Base-by-base conservation (phyloP, 352 stramenopile genomes). In the Phytophthora multivora region DNA sequence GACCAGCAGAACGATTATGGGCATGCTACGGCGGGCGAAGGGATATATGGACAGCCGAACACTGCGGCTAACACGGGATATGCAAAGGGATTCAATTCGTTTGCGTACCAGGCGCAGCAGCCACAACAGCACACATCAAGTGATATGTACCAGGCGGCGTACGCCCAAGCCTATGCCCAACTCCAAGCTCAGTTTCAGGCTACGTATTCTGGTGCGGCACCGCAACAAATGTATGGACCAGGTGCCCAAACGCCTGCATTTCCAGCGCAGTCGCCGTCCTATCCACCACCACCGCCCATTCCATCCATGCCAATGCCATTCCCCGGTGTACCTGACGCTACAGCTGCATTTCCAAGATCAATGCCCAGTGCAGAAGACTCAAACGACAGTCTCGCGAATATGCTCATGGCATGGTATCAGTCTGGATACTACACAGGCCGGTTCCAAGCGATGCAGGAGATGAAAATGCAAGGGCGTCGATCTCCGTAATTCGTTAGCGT, bases 391-490 rank as follows among this genome's bases (percentile, higher is more conserved):
- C 59, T 95, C 16, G 75, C 86, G 6, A 92, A 89, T 31, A 36
- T 93, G 46, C 69, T 93, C 7, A 67, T 95, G 49, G 73, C 86
- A n/a, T 95, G 86, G 84, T 95, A 93, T 69, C 84, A 93, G 53
- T 92, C 82, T 15, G 86, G 83, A 47, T 95, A 93, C 62, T 91
- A 90, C 52, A 91, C 83, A 1, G 84, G 84, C 5, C 75, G 84
- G 40, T 93, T 86, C 58, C 80, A 91, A 71, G 82, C 81, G 4
- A 84, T 89, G 46, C 83, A 91, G 54, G 83, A 93, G 59, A 91
- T 90, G 78, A 84, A 78, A 33, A 47, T 65, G 42, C 71, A 51
- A 40, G 42, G 63, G 5, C 56, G 21, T 18, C 71, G 48, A 47
- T 77, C 23, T 6, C 28, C 38, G 52, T 43, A 26, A 3, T 42